Percentiles rank a stretch among this genome's conserved stretches.
phyloP scores from a whole-genome alignment of 805 yeast species.

The Saccharomycopsis lassenensis region DNA sequence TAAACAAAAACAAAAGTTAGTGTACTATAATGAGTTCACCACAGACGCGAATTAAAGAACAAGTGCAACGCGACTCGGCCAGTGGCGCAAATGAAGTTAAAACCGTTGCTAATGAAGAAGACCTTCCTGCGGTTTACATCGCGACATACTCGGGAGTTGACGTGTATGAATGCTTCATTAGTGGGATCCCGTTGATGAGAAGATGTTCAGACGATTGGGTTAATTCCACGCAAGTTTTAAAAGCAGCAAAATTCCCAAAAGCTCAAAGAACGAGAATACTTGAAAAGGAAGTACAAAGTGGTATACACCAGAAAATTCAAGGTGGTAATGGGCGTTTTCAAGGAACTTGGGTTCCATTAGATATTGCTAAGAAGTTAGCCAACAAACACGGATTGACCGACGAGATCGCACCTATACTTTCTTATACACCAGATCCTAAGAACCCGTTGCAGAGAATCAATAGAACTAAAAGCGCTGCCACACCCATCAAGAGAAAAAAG shows the following conservation, averaged over 20 bases:
- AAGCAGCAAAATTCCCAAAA: slow-evolving; percentile 68
- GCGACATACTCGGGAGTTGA: slow-evolving; percentile 42
- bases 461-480: slow-evolving; percentile 14
- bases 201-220: slow-evolving; percentile 90
- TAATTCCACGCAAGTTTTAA: slow-evolving; percentile 72
- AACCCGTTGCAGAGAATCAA: slow-evolving; percentile 31
- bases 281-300: slow-evolving; percentile 63
- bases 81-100: too few relatives aligned
- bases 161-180: slow-evolving; percentile 52
- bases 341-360: slow-evolving; percentile 78
- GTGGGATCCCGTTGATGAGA: slow-evolving; percentile 77
- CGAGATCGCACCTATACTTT: slow-evolving; percentile 39
- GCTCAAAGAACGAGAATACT: slow-evolving; percentile 68
- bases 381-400: slow-evolving; percentile 40
- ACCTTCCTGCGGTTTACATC: slow-evolving; percentile 24
- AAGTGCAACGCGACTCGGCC: too few relatives aligned
- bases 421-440: slow-evolving; percentile 39
- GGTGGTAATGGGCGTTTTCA: slow-evolving; percentile 82
- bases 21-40: too few relatives aligned
- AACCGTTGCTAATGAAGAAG: slow-evolving; percentile 2
- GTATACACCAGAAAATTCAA: slow-evolving; percentile 64
- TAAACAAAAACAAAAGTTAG: too few relatives aligned
- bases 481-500: slow-evolving; percentile 17
- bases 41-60: too few relatives aligned
- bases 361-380: slow-evolving; percentile 49